Evolutionary conservation across 208 protist species (phyloP), one percentile per base, ranked within the genome.

Genomic region (Phytomonas serpens): DNA sequence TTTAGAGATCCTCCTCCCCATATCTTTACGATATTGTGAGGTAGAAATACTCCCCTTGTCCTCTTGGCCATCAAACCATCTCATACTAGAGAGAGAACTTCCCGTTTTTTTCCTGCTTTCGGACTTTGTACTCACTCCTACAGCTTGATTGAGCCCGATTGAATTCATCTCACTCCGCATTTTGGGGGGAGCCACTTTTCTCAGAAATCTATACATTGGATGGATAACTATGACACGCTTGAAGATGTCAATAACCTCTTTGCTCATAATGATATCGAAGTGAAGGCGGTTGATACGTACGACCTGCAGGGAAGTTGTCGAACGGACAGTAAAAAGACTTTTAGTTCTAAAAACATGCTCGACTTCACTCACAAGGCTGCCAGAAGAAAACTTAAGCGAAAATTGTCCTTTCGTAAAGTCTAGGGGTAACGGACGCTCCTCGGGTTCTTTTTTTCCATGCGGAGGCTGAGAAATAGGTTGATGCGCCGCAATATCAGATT

Each of bases 251-350:
- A 88, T 61, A 9, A 76, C 69, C 38, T 57, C 13, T 33, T 75
- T 72, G 10, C 33, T 73, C 64, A 85, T 85, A 72, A 89, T 84
- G 3, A 78, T 79, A 69, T 93, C 83, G 51, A 93, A 83, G 51
- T 93, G 80, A 40, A 90, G 76, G 14, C 84, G 82, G 64, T 76
- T 86, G 71, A 93, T 81, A 47, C 83, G 77, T 13, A 83, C 87
- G 19, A 78, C 83, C 76, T 82, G 80, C 68, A 89, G 71, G 9
- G 74, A 33, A 29, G 84, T 78, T n/a, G 67, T 74, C 16, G 83
- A 81, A 7, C 80, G 75, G 0, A 77, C 83, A 19, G 73, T 81
- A 47, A 90, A 77, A 30, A 93, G 71, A 16, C 77, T 79, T 37
- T 78, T 74, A 74, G 75, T 85, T 69, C 78, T 77, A 69, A 87